phyloP scores from a whole-genome alignment of 2,329 filamentous ascomycete genomes.

The Pezicula rhizophila region DNA sequence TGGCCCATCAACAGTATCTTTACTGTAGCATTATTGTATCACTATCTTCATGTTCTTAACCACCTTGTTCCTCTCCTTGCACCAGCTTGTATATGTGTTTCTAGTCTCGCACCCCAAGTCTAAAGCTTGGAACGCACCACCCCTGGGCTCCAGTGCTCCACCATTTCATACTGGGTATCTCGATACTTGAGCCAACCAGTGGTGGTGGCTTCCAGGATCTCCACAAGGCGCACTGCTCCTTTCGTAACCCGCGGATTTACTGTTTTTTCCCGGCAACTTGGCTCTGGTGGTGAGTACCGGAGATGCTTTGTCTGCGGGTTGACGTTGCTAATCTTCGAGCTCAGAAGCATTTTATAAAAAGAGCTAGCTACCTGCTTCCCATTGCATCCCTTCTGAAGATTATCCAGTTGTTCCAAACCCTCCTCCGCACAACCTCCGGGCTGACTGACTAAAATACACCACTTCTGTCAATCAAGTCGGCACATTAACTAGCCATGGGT shows the following conservation, averaged over 20 bases:
- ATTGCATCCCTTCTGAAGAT: neutral
- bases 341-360: constrained; percentile 11
- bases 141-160: neutral
- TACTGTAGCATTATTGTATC: too few relatives aligned
- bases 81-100: too few relatives aligned
- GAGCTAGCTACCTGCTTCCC: neutral
- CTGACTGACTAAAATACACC: neutral
- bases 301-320: constrained; percentile 17
- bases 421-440: neutral
- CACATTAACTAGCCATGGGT: constrained; percentile 7
- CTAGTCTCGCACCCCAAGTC: too few relatives aligned
- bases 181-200: neutral
- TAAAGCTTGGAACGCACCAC: neutral
- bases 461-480: neutral
- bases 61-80: too few relatives aligned
- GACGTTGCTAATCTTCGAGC: constrained; percentile 12
- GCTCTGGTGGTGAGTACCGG: constrained; percentile 9
- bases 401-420: neutral
- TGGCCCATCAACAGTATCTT: too few relatives aligned
- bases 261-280: constrained; percentile 2
- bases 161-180: neutral
- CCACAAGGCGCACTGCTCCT: constrained; percentile 5
- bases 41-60: too few relatives aligned
- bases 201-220: constrained; percentile 6
- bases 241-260: constrained; percentile 12